phyloP scores from a whole-genome alignment of 2,329 filamentous ascomycete genomes.

The Trichothecium roseum region DNA sequence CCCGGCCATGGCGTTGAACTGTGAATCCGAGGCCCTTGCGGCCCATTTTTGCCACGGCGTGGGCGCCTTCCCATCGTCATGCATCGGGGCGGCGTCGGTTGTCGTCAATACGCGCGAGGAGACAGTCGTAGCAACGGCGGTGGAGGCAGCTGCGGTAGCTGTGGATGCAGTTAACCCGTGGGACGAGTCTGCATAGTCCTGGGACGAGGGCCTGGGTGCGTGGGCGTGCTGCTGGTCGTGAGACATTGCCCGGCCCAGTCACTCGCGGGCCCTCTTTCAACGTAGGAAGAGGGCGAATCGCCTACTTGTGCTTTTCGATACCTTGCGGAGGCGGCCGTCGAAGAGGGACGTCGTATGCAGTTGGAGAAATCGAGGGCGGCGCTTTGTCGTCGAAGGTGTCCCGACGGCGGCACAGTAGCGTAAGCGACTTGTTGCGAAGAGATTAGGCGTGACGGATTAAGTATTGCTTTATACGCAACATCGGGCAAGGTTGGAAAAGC shows the following conservation, averaged over 20 bases:
- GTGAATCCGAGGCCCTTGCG: conserved; percentile 43
- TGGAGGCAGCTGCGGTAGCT: conserved; percentile 11
- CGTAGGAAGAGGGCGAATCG: too few relatives aligned
- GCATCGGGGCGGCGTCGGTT: conserved; percentile 14
- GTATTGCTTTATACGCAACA: too few relatives aligned
- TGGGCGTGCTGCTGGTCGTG: conserved; percentile 34
- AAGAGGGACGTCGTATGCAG: too few relatives aligned
- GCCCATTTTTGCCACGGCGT: conserved; percentile 47
- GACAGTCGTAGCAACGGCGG: conserved; percentile 1
- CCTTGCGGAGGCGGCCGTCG: too few relatives aligned
- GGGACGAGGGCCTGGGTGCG: conserved; percentile 17
- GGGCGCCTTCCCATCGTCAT: conserved; percentile 15
- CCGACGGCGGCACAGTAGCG: neutral
- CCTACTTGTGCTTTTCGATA: too few relatives aligned
- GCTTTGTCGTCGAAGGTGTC: neutral
- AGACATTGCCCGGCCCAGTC: conserved; percentile 31
- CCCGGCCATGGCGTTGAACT: conserved; percentile 77
- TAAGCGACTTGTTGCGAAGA: neutral
- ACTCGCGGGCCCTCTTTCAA: too few relatives aligned
- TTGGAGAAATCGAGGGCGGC: neutral
- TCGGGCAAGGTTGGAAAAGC: too few relatives aligned
- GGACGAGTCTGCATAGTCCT: conserved; percentile 24
- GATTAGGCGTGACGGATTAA: too few relatives aligned
- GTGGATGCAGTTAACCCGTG: conserved; percentile 21
- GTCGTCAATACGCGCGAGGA: too few relatives aligned